Percentiles rank a stretch among this genome's conserved stretches.
Evolutionary conservation across 805 yeast species (phyloP).

Genomic region (Kazachstania viticola): DNA sequence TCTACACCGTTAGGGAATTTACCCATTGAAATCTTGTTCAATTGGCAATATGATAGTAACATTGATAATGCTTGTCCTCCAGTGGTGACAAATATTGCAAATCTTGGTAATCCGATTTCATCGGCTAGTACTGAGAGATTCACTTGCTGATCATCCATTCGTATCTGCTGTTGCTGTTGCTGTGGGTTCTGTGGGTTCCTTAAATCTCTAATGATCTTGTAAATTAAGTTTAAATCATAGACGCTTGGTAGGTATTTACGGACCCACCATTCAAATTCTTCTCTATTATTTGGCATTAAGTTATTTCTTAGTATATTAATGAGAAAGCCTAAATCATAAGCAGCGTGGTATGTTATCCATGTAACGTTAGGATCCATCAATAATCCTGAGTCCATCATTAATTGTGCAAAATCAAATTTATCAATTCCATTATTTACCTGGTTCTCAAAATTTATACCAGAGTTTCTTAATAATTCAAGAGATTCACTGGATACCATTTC

Average conservation of each 20-base stretch:
- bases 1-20: conserved; percentile 27
- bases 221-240: conserved; percentile 63
- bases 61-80: conserved; percentile 56
- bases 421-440: conserved; percentile 73
- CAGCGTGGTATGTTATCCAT: conserved; percentile 90
- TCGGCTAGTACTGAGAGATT: conserved; percentile 52
- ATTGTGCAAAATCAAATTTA: conserved; percentile 68
- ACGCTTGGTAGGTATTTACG: conserved; percentile 66
- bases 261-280: conserved; percentile 65
- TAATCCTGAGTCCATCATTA: conserved; percentile 76
- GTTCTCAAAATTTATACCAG: conserved; percentile 71
- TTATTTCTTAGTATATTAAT: conserved; percentile 65
- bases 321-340: conserved; percentile 89
- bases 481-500: conserved; percentile 88
- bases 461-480: conserved; percentile 61
- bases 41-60: conserved; percentile 52
- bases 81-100: conserved; percentile 41
- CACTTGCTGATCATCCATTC: no score
- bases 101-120: conserved; percentile 55
- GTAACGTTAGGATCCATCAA: conserved; percentile 52
- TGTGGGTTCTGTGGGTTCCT: conserved; percentile 14
- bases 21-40: conserved; percentile 28
- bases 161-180: conserved; percentile 7
- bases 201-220: conserved; percentile 24
- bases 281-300: conserved; percentile 68